Evolutionary conservation across 176 grass and related monocot species (phyloP).

Genomic region (Stipa capillata): DNA sequence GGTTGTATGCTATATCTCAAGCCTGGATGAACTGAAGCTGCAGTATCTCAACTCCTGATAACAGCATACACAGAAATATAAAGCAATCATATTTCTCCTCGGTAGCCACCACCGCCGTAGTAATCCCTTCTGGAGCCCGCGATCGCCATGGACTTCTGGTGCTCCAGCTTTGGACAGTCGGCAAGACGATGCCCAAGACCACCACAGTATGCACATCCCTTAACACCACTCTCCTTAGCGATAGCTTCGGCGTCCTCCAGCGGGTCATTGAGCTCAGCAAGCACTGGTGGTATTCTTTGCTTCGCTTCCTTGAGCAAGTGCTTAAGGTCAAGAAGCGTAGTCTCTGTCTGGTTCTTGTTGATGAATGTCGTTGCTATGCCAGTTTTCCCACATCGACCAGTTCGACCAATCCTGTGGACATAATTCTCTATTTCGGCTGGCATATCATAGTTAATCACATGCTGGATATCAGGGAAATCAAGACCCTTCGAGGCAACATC

Average conservation of each 20-base stretch:
- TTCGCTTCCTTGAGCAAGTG: slow-evolving; percentile 90
- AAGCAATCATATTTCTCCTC: slow-evolving; percentile 70
- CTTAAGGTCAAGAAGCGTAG: slow-evolving; percentile 80
- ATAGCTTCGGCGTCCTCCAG: slow-evolving; percentile 73
- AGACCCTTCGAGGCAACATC: slow-evolving; percentile 96
- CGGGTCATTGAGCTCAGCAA: slow-evolving; percentile 73
- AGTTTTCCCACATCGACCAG: slow-evolving; percentile 83
- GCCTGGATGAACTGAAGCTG: background rate
- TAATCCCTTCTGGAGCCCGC: slow-evolving; percentile 81
- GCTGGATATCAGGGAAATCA: slow-evolving; percentile 95
- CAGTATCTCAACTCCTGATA: background rate
- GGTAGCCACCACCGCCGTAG: slow-evolving; percentile 71
- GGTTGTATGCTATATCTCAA: background rate
- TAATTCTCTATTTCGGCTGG: slow-evolving; percentile 93
- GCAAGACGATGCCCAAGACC: slow-evolving; percentile 84
- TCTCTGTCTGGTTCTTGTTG: slow-evolving; percentile 93
- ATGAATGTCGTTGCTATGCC: slow-evolving; percentile 96
- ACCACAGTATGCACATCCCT: slow-evolving; percentile 88
- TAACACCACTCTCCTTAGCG: slow-evolving; percentile 71
- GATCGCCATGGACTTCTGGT: slow-evolving; percentile 79
- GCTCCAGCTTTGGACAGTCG: slow-evolving; percentile 90
- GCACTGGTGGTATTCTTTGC: slow-evolving; percentile 82
- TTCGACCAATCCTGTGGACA: slow-evolving; percentile 93
- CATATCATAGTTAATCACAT: slow-evolving; percentile 99
- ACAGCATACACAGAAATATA: background rate